A percentile compares a stretch with the other conserved stretches of the same genome.
Evolutionary conservation across 352 stramenopile species (phyloP).

Genomic region (Lagenidium sp.): DNA sequence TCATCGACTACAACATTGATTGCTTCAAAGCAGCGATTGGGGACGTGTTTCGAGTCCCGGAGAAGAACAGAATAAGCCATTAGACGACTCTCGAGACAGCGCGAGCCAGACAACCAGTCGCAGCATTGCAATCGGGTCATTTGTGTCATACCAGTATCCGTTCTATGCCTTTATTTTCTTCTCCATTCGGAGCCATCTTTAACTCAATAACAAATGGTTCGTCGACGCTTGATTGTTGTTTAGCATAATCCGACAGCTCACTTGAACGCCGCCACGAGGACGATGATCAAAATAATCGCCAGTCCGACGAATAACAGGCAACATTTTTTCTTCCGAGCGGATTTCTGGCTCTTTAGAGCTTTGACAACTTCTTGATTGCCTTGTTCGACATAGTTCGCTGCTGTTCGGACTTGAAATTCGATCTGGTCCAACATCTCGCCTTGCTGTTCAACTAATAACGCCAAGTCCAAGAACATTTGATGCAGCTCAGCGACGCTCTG

Average conservation of each 20-base stretch:
- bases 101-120: not conserved
- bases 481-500: conserved; percentile 95
- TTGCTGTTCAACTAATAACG: conserved; percentile 96
- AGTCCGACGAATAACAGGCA: conserved; percentile 77
- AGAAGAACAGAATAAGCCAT: conserved; percentile 34
- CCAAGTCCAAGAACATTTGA: conserved; percentile 99
- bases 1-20: conserved; percentile 99
- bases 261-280: conserved; percentile 66
- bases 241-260: too few relatives aligned
- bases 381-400: conserved; percentile 95
- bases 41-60: conserved; percentile 76
- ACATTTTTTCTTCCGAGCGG: conserved; percentile 96
- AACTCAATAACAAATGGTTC: too few relatives aligned
- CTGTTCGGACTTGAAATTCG: conserved; percentile 92
- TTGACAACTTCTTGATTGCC: conserved; percentile 94
- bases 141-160: too few relatives aligned
- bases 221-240: too few relatives aligned
- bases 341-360: conserved; percentile 95
- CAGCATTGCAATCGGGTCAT: too few relatives aligned
- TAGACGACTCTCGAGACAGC: conserved; percentile 8
- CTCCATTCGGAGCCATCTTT: too few relatives aligned
- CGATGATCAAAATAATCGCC: conserved; percentile 69
- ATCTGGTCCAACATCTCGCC: conserved; percentile 98
- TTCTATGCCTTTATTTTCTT: conserved; percentile 9
- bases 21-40: conserved; percentile 94